Evolutionary conservation across 768 basidiomycete genomes (phyloP).

Genomic region (Boletus bicolor): DNA sequence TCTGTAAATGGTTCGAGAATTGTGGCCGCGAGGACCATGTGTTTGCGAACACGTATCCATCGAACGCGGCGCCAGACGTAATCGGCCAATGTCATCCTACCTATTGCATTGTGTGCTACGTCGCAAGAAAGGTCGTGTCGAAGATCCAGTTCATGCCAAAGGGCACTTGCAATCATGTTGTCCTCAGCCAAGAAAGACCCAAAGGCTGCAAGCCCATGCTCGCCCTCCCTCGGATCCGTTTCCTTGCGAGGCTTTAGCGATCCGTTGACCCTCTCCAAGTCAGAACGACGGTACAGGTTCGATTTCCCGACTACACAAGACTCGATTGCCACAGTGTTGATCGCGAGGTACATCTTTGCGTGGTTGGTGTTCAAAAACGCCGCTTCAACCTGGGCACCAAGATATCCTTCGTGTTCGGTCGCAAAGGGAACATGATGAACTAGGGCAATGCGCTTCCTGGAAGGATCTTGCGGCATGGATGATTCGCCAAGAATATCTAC

Average conservation of each 20-base stretch:
- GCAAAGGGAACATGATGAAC: slow-evolving; percentile 97
- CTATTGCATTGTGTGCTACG: slow-evolving; percentile 84
- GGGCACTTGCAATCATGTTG: slow-evolving; percentile 89
- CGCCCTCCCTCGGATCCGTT: slow-evolving; percentile 20
- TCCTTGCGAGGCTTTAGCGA: slow-evolving; percentile 48
- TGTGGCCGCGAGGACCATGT: slow-evolving; percentile 87
- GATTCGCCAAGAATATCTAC: slow-evolving; percentile 68
- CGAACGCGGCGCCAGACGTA: slow-evolving; percentile 89
- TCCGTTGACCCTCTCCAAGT: slow-evolving; percentile 73
- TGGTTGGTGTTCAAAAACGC: slow-evolving; percentile 97
- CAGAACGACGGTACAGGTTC: slow-evolving; percentile 87
- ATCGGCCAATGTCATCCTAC: slow-evolving; percentile 78
- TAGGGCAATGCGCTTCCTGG: slow-evolving; percentile 61
- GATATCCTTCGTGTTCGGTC: slow-evolving; percentile 56
- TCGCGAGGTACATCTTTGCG: slow-evolving; percentile 96
- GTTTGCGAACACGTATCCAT: slow-evolving; percentile 96
- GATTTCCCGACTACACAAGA: slow-evolving; percentile 98
- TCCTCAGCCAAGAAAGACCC: slow-evolving; percentile 93
- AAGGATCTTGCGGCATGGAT: slow-evolving; percentile 32
- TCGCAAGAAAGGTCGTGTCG: slow-evolving; percentile 91
- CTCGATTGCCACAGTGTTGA: slow-evolving; percentile 84
- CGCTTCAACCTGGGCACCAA: slow-evolving; percentile 86
- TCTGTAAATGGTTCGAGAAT: slow-evolving; percentile 93
- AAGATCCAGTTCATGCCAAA: slow-evolving; percentile 91
- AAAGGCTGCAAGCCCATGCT: slow-evolving; percentile 70